These are phyloP conservation scores for Parsonsia alboflavescens DNA, from an alignment of 257 asterid species.

Conservation along the genomic window DNA sequence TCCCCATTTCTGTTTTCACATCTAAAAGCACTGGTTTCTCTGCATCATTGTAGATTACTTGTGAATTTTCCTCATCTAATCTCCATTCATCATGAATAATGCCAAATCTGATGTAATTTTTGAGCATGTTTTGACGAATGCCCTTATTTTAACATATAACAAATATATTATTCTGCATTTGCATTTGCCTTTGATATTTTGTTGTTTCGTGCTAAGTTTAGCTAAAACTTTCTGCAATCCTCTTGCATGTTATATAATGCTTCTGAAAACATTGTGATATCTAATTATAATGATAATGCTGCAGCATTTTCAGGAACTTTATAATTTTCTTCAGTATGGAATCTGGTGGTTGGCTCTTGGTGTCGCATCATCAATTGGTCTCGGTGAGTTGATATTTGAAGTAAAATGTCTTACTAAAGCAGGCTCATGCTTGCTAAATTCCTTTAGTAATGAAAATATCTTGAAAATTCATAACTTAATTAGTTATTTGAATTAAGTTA, in stretches of 20 bases:
- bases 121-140: not conserved
- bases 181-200: not conserved
- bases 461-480: not conserved
- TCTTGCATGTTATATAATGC: not conserved
- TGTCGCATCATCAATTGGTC: conserved; percentile 36
- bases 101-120: not conserved
- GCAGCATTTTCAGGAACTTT: conserved; percentile 28
- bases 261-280: conserved; percentile 8
- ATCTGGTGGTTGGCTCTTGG: conserved; percentile 43
- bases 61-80: not conserved
- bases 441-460: too few relatives aligned
- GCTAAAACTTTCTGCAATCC: not conserved
- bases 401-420: not conserved
- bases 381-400: conserved; percentile 21
- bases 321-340: conserved; percentile 28
- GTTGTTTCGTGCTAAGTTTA: not conserved
- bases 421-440: not conserved
- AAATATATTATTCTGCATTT: not conserved
- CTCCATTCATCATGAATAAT: not conserved
- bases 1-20: not conserved
- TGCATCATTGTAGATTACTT: not conserved
- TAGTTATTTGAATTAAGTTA: not conserved
- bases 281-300: conserved; percentile 14
- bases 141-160: not conserved
- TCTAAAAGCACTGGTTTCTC: not conserved